Evolutionary conservation across 805 yeast species (phyloP).

Genomic region (Yarrowia phangngaensis): DNA sequence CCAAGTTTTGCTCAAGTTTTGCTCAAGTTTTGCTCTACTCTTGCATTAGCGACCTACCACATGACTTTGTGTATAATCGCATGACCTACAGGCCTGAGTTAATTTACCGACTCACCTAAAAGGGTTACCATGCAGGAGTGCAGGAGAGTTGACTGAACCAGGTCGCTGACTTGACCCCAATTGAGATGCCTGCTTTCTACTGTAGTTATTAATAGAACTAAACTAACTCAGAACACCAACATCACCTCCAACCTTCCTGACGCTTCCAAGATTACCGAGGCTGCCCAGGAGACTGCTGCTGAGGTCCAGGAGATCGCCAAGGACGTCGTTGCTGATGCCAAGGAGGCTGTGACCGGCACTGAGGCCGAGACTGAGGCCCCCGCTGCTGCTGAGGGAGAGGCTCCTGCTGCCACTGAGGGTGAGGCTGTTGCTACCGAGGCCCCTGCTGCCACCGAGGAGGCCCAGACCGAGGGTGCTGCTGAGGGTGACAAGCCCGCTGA

Average conservation of each 20-base stretch:
- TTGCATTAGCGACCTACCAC: no score
- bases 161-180: no score
- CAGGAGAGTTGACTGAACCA: no score
- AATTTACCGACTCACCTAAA: no score
- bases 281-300: conserved; percentile 23
- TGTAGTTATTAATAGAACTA: not conserved
- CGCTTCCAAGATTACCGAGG: conserved; percentile 7
- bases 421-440: conserved; percentile 4
- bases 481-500: conserved; percentile 29
- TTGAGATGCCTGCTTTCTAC: no score
- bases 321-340: conserved; percentile 25
- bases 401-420: conserved; percentile 2
- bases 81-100: no score
- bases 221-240: conserved; percentile 25
- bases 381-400: conserved; percentile 15
- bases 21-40: no score
- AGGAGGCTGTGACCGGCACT: conserved; percentile 27
- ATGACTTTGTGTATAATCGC: no score
- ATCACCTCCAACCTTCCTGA: conserved; percentile 17
- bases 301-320: conserved; percentile 27
- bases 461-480: conserved; percentile 29
- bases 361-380: conserved; percentile 25
- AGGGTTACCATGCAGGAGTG: no score
- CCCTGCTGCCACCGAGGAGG: conserved; percentile 28
- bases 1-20: no score